Evolutionary conservation across 139 green algal species (phyloP).

Genomic region (Tetradesmus lagerheimii): DNA sequence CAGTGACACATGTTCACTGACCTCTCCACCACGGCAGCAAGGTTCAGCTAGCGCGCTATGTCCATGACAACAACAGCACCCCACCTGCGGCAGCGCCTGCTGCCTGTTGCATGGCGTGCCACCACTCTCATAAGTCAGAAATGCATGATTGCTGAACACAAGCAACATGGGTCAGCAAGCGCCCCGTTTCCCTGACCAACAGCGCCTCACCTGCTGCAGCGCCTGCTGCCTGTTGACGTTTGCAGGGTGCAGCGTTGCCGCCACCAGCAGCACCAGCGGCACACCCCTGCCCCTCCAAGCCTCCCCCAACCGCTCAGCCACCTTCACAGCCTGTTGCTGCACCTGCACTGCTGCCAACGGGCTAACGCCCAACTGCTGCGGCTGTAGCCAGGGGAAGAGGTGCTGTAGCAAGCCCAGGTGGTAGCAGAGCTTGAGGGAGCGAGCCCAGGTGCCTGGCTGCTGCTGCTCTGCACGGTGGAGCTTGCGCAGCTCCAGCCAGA

Average conservation of each 20-base stretch:
- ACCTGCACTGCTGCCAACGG: not conserved
- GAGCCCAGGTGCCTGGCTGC: constrained; percentile 26
- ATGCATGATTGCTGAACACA: too few relatives aligned
- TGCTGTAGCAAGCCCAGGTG: constrained; percentile 46
- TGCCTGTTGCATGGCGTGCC: too few relatives aligned
- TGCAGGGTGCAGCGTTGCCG: constrained; percentile 1
- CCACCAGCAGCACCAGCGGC: constrained; percentile 21
- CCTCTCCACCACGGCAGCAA: too few relatives aligned
- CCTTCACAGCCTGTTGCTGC: constrained; percentile 34
- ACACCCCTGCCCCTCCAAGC: not conserved
- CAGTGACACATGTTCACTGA: too few relatives aligned
- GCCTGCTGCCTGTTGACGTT: not conserved
- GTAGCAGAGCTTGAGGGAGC: constrained; percentile 35
- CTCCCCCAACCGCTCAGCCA: constrained; percentile 2
- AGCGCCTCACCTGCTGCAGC: not conserved
- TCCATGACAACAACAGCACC: too few relatives aligned
- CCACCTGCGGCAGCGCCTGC: too few relatives aligned
- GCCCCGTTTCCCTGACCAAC: too few relatives aligned
- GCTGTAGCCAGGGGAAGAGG: constrained; percentile 44
- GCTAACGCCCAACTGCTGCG: not conserved
- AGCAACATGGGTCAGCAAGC: too few relatives aligned
- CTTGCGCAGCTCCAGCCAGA: constrained; percentile 52
- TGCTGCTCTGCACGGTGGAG: constrained; percentile 14
- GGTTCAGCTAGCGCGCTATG: too few relatives aligned
- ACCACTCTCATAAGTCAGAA: too few relatives aligned